Evolutionary conservation across 805 yeast species (phyloP), one percentile per base, ranked within the genome.

Genomic region (Saccharomyces jurei): DNA sequence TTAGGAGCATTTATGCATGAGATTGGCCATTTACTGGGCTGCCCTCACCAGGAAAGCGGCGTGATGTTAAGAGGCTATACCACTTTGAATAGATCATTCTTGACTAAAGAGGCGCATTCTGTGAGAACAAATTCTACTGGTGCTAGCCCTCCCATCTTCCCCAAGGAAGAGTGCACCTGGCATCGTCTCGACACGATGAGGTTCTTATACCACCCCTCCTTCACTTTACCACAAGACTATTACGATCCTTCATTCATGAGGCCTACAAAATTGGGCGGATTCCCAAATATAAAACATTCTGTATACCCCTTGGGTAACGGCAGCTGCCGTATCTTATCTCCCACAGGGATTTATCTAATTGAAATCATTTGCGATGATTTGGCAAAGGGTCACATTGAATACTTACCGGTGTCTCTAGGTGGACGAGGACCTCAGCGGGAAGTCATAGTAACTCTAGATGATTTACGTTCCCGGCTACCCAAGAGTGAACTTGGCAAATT

Each of bases 1-100:
- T 66, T 88, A 62, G 98, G 99, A 48, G 97, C 98, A 0, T 91
- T 90, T 62, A 77, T 91, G 86, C 98, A 92, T 69, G 98, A 92
- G 67, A 85, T 92, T 51, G 98, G 99, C 1, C 98, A 92, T 68
- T 73, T 82, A 28, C 74, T 92, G 46, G 96, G 97, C 0, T 87
- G 92, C 59, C 97, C 98, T 0, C 98, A 92, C 71, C 94, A 90
- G 69, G 87, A 84, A 13, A 74, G 78, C 60, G 98, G 98, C 21
- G 86, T 92, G 28, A 94, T 92, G 98, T 71, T 89, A 41, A 77
- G 97, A 55, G 96, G 87, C 55, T 94, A 91, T 66, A 76, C 83
- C 22, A 81, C 84, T 55, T 80, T 89, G 77, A 87, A 90, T 68
- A 77, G 98, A 55, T 81, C 89, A 10, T 94, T 90, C 65, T 75